Conservation (phyloP, 2,329 filamentous ascomycete species). For the Diaporthe citri region DNA sequence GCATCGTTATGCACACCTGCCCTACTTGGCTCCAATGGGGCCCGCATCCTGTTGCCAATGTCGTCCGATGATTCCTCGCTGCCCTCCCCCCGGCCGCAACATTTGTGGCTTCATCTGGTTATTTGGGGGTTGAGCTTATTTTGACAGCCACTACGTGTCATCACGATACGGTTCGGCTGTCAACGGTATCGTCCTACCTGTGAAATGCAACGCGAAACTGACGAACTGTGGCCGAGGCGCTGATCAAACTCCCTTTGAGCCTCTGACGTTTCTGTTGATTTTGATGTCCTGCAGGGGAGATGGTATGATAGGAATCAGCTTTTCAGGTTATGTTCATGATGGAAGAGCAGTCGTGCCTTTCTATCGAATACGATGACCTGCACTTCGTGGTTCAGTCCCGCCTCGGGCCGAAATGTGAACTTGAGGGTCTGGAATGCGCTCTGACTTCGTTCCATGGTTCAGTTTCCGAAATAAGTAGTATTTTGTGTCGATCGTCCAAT, state of each 20-base stretch:
- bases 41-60: not conserved
- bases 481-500: not conserved
- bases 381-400: not conserved
- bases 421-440: not conserved
- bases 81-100: slow-evolving; percentile 7
- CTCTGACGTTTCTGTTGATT: not conserved
- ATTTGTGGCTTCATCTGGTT: slow-evolving; percentile 20
- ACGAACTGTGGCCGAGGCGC: slow-evolving; percentile 19
- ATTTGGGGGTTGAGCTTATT: slow-evolving; percentile 1
- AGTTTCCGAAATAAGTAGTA: not conserved
- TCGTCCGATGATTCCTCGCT: slow-evolving; percentile 4
- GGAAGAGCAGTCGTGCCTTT: not conserved
- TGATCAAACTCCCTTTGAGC: slow-evolving; percentile 7
- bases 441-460: not conserved
- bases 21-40: not conserved
- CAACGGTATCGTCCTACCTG: slow-evolving; percentile 6
- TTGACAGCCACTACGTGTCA: slow-evolving; percentile 23
- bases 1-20: not conserved
- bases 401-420: not conserved
- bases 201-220: slow-evolving; percentile 23
- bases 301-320: not conserved
- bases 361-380: not conserved
- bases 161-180: slow-evolving; percentile 16
- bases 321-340: not conserved
- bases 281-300: not conserved